phyloP scores from a whole-genome alignment of 1,284 basidiomycete genomes.

The Tilletia indica region DNA sequence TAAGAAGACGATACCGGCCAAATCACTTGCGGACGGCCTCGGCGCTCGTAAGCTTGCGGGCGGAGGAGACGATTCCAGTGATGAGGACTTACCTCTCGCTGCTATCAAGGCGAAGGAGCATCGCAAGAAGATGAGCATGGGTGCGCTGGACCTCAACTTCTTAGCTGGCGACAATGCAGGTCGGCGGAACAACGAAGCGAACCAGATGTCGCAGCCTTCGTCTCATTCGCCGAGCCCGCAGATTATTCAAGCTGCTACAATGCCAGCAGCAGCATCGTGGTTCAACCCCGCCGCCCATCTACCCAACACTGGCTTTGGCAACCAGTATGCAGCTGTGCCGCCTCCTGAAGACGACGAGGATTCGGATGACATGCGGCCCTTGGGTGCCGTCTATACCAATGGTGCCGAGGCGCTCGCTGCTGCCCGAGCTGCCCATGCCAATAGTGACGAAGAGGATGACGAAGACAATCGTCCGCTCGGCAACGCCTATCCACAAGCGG shows the following conservation, averaged over 20 bases:
- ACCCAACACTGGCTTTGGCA: background rate
- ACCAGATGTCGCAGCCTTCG: background rate
- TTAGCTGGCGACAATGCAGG: background rate
- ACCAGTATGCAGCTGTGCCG: background rate
- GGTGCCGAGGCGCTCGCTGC: conserved; percentile 28
- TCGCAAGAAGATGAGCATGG: conserved; percentile 31
- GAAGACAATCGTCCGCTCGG: conserved; percentile 46
- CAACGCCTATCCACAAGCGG: conserved; percentile 47
- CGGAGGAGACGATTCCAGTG: conserved; percentile 31
- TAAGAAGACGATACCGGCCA: conserved; percentile 28
- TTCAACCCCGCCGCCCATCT: background rate
- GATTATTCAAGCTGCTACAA: background rate
- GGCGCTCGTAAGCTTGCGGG: background rate
- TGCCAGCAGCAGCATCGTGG: background rate
- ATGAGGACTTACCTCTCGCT: conserved; percentile 42
- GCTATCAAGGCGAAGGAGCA: conserved; percentile 41
- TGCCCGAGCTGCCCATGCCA: background rate
- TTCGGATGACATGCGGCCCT: conserved; percentile 44
- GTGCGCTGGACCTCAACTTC: conserved; percentile 41
- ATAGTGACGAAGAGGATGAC: conserved; percentile 34
- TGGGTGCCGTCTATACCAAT: conserved; percentile 38
- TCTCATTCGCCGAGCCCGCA: background rate
- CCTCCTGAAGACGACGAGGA: conserved; percentile 26
- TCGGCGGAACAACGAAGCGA: background rate
- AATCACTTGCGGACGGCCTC: background rate